Evolutionary conservation across 345 rosid species (phyloP).

Genomic region (Acer saccharum): DNA sequence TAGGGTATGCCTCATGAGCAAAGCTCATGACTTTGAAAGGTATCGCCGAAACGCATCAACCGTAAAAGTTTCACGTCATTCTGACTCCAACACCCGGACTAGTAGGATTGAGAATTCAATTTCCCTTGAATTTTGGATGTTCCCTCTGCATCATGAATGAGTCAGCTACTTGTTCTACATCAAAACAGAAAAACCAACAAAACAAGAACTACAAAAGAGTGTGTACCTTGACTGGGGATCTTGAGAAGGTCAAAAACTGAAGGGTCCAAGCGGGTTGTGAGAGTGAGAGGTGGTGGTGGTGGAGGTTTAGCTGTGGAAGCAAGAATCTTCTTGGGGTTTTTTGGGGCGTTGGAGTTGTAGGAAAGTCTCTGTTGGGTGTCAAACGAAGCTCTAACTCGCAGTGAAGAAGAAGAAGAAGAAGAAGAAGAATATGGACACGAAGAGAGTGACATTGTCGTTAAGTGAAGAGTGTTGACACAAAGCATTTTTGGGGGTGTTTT

Average conservation of each 20-base stretch:
- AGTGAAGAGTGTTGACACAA: not conserved
- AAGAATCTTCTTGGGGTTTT: constrained; percentile 38
- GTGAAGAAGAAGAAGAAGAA: not conserved
- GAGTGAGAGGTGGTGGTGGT: constrained; percentile 30
- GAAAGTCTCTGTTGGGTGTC: constrained; percentile 65
- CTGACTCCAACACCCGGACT: too few relatives aligned
- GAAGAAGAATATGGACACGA: not conserved
- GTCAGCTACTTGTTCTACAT: too few relatives aligned
- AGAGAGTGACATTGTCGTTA: not conserved
- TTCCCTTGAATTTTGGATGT: too few relatives aligned
- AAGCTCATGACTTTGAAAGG: too few relatives aligned
- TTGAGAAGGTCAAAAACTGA: constrained; percentile 65
- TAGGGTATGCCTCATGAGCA: too few relatives aligned
- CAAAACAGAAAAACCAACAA: not conserved
- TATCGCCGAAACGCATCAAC: too few relatives aligned
- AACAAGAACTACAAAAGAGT: not conserved
- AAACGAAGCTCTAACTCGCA: constrained; percentile 60
- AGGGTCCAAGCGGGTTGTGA: constrained; percentile 25
- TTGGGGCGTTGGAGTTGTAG: constrained; percentile 78
- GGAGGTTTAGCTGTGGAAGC: constrained; percentile 26
- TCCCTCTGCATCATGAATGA: too few relatives aligned
- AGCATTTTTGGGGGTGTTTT: not conserved
- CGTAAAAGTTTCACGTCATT: too few relatives aligned
- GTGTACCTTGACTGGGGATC: constrained; percentile 54
- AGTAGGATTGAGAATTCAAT: too few relatives aligned